Evolutionary conservation across 805 yeast genomes (phyloP), one percentile per base, ranked within the genome.

Genomic region (Wickerhamomyces ciferrii): DNA sequence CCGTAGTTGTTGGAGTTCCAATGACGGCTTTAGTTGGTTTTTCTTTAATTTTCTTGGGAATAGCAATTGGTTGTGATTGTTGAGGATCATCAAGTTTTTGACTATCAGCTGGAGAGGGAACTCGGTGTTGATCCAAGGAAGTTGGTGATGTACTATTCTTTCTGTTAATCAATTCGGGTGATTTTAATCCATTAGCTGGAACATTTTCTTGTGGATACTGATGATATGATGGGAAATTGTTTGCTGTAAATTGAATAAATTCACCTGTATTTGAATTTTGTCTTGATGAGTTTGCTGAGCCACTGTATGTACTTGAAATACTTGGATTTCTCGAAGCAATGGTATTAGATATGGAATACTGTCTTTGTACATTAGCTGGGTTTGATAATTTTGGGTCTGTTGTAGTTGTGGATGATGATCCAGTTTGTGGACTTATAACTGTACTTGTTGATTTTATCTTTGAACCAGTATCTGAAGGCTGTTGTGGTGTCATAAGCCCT

Each of bases 1-100:
- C 83, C 17, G 83, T 81, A 1, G 87, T 85, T 2, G 83, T 79
- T 42, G 74, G 81, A 20, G 79, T 66, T 18, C 79, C 75, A 38
- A 81, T 80, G 3, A 79, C 66, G 13, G 83, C 71, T 60, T 83
- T 77, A 15, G 67, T 48, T 20, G 60, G 54, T 52, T 66, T 69
- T 18, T 72, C 66, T 49, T 65, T 69, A 27, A 47, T 48, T 63
- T 70, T 48, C 54, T 54, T 41, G 59, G 61, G 50, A 7, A 42
- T 50, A 29, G 52, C 59, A 48, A 52, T 60, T 48, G 62, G 58
- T 20, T 37, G 39, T 3, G 27, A 3, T 11, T 32, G 35, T 15
- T 15, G 35, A 5, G 7, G 35, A 32, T 32, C 17, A 14, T 32
- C 19, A n/a, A 11, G 6, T 35, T 17, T 19, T 19, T 35, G 21